Evolutionary conservation across 169 alveolate species (phyloP).

Genomic region (Plasmodium gonderi): DNA sequence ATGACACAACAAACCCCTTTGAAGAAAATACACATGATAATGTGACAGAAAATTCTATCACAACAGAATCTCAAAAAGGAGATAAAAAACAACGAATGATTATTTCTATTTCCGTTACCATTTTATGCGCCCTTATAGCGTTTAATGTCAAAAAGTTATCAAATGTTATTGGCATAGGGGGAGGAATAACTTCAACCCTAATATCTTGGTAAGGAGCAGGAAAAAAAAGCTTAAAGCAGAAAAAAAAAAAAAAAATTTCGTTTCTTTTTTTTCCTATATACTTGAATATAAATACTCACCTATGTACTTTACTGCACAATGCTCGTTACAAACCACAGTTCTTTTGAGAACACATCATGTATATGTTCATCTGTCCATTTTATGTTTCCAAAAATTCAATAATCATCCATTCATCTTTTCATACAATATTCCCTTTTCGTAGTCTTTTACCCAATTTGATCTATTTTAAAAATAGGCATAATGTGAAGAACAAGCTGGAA

Average conservation of each 20-base stretch:
- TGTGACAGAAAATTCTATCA: conserved; percentile 29
- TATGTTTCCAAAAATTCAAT: neutral
- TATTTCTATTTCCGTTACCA: conserved; percentile 19
- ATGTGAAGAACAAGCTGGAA: conserved; percentile 17
- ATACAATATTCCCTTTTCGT: neutral
- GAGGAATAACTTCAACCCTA: conserved; percentile 65
- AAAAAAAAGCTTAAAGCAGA: neutral
- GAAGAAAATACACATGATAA: conserved; percentile 76
- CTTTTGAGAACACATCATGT: neutral
- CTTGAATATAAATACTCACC: neutral
- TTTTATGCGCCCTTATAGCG: conserved; percentile 55
- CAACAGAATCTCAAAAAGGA: conserved; percentile 21
- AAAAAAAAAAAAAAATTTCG: neutral
- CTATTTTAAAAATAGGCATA: conserved; percentile 41
- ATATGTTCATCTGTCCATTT: neutral
- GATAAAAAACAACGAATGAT: conserved; percentile 19
- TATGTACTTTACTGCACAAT: neutral
- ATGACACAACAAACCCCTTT: conserved; percentile 68
- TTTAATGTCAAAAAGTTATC: conserved; percentile 53
- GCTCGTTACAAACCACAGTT: no score
- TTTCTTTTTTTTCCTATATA: neutral
- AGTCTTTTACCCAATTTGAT: conserved; percentile 71
- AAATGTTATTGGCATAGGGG: conserved; percentile 67
- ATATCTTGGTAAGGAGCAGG: conserved; percentile 45
- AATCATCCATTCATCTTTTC: neutral